These are phyloP conservation scores for Rhizopogon vinicolor DNA, from an alignment of 768 basidiomycete species.

Conservation along the genomic window DNA sequence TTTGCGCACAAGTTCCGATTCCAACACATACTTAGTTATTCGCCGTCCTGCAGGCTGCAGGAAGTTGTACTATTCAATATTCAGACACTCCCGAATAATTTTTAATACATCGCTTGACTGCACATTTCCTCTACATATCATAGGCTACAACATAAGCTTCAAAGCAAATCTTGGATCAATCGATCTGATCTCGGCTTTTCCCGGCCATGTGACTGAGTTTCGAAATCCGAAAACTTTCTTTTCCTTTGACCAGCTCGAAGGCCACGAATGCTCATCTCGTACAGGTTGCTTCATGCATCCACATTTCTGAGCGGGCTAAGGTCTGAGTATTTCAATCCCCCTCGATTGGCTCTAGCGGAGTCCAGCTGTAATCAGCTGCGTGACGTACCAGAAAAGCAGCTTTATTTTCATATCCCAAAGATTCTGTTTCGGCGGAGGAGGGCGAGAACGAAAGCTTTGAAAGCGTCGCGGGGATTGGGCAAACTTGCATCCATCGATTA, in stretches of 20 bases:
- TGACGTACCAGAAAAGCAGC: conserved; percentile 66
- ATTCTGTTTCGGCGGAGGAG: conserved; percentile 35
- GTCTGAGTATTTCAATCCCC: conserved; percentile 72
- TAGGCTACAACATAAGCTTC: too few species aligned
- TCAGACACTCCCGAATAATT: too few species aligned
- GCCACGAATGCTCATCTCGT: conserved; percentile 64
- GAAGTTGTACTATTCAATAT: too few species aligned
- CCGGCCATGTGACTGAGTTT: too few species aligned
- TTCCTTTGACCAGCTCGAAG: conserved; percentile 41
- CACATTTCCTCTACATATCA: too few species aligned
- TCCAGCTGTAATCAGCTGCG: conserved; percentile 51
- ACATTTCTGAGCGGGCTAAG: conserved; percentile 72
- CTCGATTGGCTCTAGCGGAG: conserved; percentile 60
- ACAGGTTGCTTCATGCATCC: conserved; percentile 34
- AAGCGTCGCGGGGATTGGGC: conserved; percentile 5
- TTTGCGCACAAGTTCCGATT: too few species aligned
- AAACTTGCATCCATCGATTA: not conserved
- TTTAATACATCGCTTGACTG: too few species aligned
- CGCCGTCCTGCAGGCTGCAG: too few species aligned
- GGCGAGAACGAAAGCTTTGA: conserved; percentile 14
- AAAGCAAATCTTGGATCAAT: too few species aligned
- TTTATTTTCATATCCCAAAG: conserved; percentile 32
- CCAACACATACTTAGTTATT: too few species aligned
- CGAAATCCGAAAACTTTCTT: not conserved
- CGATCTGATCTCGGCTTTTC: too few species aligned